Evolutionary conservation across 73 alveolate species (phyloP).

Genomic region (Diophrys appendiculata): DNA sequence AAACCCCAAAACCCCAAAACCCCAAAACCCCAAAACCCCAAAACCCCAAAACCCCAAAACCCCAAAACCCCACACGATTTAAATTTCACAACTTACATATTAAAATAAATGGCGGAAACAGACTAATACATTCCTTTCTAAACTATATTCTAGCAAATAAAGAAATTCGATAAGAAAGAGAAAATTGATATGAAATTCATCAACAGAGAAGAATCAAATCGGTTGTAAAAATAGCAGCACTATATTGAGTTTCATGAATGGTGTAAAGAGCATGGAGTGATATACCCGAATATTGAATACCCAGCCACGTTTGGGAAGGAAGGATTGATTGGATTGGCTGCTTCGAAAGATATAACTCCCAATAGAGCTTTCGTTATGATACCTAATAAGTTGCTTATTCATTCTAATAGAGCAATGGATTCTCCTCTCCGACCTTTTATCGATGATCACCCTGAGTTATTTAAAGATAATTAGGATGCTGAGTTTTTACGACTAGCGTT

Average conservation of each 20-base stretch:
- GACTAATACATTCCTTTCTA: too few species aligned
- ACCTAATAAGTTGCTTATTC: neutral
- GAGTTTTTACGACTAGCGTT: constrained; percentile 39
- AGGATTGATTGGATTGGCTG: constrained; percentile 60
- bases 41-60: too few species aligned
- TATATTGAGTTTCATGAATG: constrained; percentile 54
- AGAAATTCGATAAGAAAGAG: too few species aligned
- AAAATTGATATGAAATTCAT: too few species aligned
- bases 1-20: too few species aligned
- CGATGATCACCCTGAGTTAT: constrained; percentile 38
- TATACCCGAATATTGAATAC: constrained; percentile 40
- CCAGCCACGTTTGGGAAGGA: constrained; percentile 67
- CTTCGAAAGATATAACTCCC: constrained; percentile 54
- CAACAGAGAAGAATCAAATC: too few species aligned
- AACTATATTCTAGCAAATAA: too few species aligned
- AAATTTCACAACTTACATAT: too few species aligned
- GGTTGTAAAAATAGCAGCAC: too few species aligned
- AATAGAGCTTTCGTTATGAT: constrained; percentile 4
- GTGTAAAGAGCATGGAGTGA: constrained; percentile 56
- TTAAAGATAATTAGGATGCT: constrained; percentile 44
- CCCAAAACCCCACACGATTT: too few species aligned
- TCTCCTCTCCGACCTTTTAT: neutral
- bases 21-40: too few species aligned
- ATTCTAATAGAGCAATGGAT: neutral
- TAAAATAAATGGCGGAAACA: too few species aligned